Percentiles rank a stretch among this genome's conserved stretches.
phyloP scores from a whole-genome alignment of 495 filamentous ascomycete species.

The Penicillium flavigenum region DNA sequence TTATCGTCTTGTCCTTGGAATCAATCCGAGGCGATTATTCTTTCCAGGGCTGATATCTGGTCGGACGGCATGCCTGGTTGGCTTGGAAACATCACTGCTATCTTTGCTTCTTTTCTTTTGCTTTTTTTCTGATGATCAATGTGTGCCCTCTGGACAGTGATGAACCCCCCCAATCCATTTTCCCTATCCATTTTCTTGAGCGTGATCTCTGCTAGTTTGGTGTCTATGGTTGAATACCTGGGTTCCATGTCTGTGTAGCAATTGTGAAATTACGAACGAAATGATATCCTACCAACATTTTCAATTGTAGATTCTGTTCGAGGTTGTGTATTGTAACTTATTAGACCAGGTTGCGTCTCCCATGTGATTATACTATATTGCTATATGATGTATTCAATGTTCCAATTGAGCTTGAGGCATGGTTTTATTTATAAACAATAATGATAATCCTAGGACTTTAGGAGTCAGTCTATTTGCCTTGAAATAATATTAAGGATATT shows the following conservation, averaged over 20 bases:
- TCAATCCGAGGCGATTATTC: background rate
- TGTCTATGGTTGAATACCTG: constrained; percentile 20
- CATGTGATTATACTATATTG: no score
- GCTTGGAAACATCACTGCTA: constrained; percentile 9
- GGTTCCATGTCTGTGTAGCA: constrained; percentile 23
- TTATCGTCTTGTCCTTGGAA: background rate
- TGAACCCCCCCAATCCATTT: constrained; percentile 19
- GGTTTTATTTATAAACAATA: no score
- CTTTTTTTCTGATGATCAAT: constrained; percentile 3
- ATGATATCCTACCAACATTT: constrained; percentile 15
- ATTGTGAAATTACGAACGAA: constrained; percentile 13
- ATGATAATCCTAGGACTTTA: no score
- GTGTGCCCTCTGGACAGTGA: constrained; percentile 16
- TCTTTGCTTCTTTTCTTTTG: constrained; percentile 14
- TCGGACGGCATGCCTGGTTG: constrained; percentile 10
- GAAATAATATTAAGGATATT: no score
- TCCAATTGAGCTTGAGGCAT: no score
- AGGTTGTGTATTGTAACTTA: no score
- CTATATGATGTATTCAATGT: no score
- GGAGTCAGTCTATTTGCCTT: no score
- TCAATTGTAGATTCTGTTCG: background rate
- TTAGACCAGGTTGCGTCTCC: no score
- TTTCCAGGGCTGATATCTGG: background rate
- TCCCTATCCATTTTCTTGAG: constrained; percentile 24
- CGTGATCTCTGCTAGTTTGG: constrained; percentile 22